A percentile compares a stretch with the other conserved stretches of the same genome.
Evolutionary conservation across 108 stramenopile genomes (phyloP).

Genomic region (Cyclotella distinguenda): DNA sequence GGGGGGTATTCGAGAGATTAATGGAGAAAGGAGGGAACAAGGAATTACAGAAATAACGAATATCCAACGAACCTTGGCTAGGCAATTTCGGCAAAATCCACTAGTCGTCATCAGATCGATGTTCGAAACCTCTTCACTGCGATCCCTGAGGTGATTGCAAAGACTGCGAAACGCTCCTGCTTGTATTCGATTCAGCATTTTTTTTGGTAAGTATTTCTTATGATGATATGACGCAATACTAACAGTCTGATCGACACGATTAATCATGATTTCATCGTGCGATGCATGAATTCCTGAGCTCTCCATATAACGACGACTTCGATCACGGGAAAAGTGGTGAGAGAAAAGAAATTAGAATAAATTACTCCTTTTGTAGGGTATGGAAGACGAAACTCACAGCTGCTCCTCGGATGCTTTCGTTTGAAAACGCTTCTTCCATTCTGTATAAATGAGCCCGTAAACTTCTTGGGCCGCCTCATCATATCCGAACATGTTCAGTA

Average conservation of each 20-base stretch:
- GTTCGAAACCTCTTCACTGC: slow-evolving; percentile 83
- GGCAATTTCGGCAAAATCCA: slow-evolving; percentile 93
- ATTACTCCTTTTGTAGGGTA: not conserved
- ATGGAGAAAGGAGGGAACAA: too few relatives aligned
- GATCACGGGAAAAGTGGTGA: not conserved
- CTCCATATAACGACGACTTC: slow-evolving; percentile 37
- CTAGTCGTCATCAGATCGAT: slow-evolving; percentile 89
- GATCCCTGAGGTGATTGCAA: slow-evolving; percentile 65
- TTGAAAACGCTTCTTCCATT: slow-evolving; percentile 54
- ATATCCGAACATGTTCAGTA: slow-evolving; percentile 41
- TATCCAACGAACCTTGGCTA: slow-evolving; percentile 70
- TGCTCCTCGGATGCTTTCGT: slow-evolving; percentile 49
- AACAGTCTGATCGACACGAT: not conserved
- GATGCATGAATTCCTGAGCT: slow-evolving; percentile 34
- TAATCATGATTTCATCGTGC: slow-evolving; percentile 30
- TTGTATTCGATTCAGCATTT: slow-evolving; percentile 47
- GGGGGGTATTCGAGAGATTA: too few relatives aligned
- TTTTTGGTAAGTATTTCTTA: slow-evolving; percentile 10
- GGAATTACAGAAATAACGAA: not conserved
- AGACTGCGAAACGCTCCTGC: slow-evolving; percentile 80
- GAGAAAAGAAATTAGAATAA: not conserved
- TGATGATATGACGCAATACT: not conserved
- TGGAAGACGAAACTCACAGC: slow-evolving; percentile 28
- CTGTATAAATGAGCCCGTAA: slow-evolving; percentile 43
- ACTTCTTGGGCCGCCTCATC: slow-evolving; percentile 47